Percentiles rank a stretch among this genome's conserved stretches.
phyloP scores from a whole-genome alignment of 2,329 filamentous ascomycete genomes.

The Chrysoporthe deuterocubensis region DNA sequence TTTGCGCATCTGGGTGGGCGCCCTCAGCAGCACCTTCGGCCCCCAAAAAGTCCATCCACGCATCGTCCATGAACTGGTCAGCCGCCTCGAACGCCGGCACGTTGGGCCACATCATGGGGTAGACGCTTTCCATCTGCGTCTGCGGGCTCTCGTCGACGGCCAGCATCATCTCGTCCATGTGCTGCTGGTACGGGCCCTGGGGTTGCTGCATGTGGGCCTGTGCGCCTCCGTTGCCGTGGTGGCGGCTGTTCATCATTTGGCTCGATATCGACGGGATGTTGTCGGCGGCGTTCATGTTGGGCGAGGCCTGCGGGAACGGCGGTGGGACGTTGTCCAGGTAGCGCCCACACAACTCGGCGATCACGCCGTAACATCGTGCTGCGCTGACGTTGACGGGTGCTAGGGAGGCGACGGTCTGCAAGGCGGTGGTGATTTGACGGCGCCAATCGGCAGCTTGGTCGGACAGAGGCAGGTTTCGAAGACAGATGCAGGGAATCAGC shows the following conservation, averaged over 20 bases:
- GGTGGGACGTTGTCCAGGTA: slow-evolving; percentile 37
- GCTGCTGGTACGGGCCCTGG: slow-evolving; percentile 27
- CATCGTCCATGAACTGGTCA: slow-evolving; percentile 44
- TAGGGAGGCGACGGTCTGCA: slow-evolving; percentile 44
- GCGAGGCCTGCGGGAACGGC: slow-evolving; percentile 28
- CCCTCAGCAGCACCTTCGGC: slow-evolving; percentile 27
- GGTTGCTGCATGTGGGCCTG: slow-evolving; percentile 26
- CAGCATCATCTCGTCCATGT: slow-evolving; percentile 30
- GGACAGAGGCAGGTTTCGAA: slow-evolving; percentile 47
- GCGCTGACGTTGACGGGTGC: slow-evolving; percentile 45
- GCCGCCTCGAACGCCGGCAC: slow-evolving; percentile 42
- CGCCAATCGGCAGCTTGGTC: slow-evolving; percentile 44
- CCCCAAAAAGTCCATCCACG: slow-evolving; percentile 43
- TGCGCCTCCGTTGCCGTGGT: slow-evolving; percentile 17
- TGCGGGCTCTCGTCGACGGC: slow-evolving; percentile 45
- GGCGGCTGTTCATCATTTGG: slow-evolving; percentile 15
- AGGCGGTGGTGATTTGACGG: slow-evolving; percentile 43
- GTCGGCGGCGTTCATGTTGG: slow-evolving; percentile 21
- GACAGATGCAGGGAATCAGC: slow-evolving; percentile 51
- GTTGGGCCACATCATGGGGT: slow-evolving; percentile 53
- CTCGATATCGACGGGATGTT: slow-evolving; percentile 15
- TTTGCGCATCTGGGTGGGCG: slow-evolving; percentile 17
- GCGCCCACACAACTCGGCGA: slow-evolving; percentile 45
- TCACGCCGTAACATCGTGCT: slow-evolving; percentile 46
- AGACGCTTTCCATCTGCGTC: slow-evolving; percentile 47